Base-by-base conservation (phyloP, 108 stramenopile genomes). In the Cyclotella atomus region DNA sequence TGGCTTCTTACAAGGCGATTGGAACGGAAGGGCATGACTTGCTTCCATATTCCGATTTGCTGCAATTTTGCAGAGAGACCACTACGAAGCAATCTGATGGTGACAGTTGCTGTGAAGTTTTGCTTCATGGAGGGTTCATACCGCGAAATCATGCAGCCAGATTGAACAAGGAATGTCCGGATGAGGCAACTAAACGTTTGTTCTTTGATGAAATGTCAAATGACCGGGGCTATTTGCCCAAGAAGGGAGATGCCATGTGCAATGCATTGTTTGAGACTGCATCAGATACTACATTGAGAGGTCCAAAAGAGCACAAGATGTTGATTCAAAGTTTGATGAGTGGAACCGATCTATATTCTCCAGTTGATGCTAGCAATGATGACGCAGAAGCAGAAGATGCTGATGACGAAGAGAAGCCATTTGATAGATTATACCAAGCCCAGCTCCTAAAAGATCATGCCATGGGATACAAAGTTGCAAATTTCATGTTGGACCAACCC, bases 21-120 rank as follows among this genome's bases (percentile, higher is more conserved):
- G 91, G 91, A 3, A 88, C 88, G 24, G 91, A 92, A 65, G 86
- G 86, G 19, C 89, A 89, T 61, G 70, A 89, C 56, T 64, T 92
- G 21, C 36, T 73, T 16, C 84, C 88, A 16, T 92, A 92, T 65
- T 70, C 72, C 20, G 55, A 65, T 14, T 64, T 89, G 27, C 65
- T 92, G 14, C 65, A 83, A 60, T 80, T 84, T 53, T 77, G 76
- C 41, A 62, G 79, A 3, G 33, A 69, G 21, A 65, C 73, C 20
- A 52, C 73, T 16, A n/a, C 19, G 10, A 52, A 52, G n/a, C n/a
- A n/a, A 7, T 27, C 19, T 27, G 24, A 62, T 10, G 52, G n/a
- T n/a, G n/a, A 62, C 4, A 29, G 19, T 14, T 45, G 34, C 24
- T 69, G 62, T 38, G 19, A 41, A 41, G 62, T 76, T 1, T 14